Evolutionary conservation across 768 basidiomycete species (phyloP), one percentile per base, ranked within the genome.

Genomic region (Suillus weaverae): DNA sequence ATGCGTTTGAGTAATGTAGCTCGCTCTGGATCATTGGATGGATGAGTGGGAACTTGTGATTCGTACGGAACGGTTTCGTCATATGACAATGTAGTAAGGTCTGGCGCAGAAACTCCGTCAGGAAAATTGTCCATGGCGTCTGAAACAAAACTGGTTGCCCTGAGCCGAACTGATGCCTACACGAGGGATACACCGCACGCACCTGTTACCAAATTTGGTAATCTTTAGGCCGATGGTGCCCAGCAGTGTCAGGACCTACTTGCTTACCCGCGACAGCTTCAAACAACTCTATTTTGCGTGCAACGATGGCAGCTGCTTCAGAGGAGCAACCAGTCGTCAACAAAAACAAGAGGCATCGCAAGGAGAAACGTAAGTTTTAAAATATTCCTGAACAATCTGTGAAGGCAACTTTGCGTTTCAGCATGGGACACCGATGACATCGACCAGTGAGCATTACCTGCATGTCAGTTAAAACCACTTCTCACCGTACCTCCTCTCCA

Each of bases 351-450:
- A 81, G 86, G 53, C 90, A 94, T 75, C 84, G 95, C 67, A 97
- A 97, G 74, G 95, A 97, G 9, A 99, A 99, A 79, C 96, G 96
- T 97, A 72, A 73, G 94, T 79, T 10, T 48, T 36, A 2, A 26
- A 22, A 18, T 33, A 4, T 18, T 22, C 30, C 16, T n/a, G 2
- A 13, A 2, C 64, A 6, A 41, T 16, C 11, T 30, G 9, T 26
- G 50, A 59, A 51, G 32, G 51, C 66, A 72, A 62, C 55, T 53
- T 60, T 59, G 74, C 67, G 57, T 63, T 38, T 65, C 66, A 98
- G 97, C 96, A 73, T 99, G 97, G 97, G 97, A 99, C 74, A 98
- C 96, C 51, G 96, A 98, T 76, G 97, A 97, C 71, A 95, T 98
- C 78, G 93, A 98, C 83, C 96, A 97, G 95, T 97, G 75, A 88